Base-by-base conservation (phyloP, 345 rosid species). In the Brassica juncea region DNA sequence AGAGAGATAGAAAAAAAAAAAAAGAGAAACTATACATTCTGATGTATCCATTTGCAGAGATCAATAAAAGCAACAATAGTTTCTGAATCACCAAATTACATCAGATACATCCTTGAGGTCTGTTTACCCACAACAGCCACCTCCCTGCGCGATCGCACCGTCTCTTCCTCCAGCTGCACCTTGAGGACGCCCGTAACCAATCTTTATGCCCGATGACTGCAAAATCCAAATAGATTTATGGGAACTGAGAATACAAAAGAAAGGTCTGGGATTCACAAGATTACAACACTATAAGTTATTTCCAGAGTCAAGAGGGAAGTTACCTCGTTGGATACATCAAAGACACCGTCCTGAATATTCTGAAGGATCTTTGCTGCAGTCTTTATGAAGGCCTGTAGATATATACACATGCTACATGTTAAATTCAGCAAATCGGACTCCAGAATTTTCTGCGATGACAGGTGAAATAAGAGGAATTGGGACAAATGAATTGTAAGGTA, bases 291-390 rank as follows among this genome's bases (percentile, higher is more conserved):
- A 44, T 32, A 66, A 19, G 14, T 47, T 30, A 2, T 2, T 61
- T 44, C 15, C 11, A 42, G 34, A 19, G 6, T 47, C 15, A 31
- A 1, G 1, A 19, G 10, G 30, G 30, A 3, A 16, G 1, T 59
- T 85, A 92, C 98, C 96, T 95, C 99, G 68, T 91, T 90, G 72
- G 97, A 90, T 79, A 87, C 92, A 84, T 92, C 97, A 84, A 92
- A 87, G 2, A 91, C 88, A 0, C 99, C 97, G 1, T 92, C 99
- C 75, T 91, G 93, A 65, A 95, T 95, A 67, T 95, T 92, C 80
- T 90, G 90, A 75, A 89, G 94, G 84, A 95, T 91, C 88, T 95
- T 90, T 58, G 88, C 93, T 25, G 99, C 98, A 16, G 99, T 92
- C 85, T 81, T 87, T 79, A 88, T 86, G 84, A 95, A 95, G 47